Percentiles rank a stretch among this genome's conserved stretches.
These are phyloP conservation scores for Hemileia vastatrix DNA, from an alignment of 1,284 basidiomycete genomes.

Conservation along the genomic window DNA sequence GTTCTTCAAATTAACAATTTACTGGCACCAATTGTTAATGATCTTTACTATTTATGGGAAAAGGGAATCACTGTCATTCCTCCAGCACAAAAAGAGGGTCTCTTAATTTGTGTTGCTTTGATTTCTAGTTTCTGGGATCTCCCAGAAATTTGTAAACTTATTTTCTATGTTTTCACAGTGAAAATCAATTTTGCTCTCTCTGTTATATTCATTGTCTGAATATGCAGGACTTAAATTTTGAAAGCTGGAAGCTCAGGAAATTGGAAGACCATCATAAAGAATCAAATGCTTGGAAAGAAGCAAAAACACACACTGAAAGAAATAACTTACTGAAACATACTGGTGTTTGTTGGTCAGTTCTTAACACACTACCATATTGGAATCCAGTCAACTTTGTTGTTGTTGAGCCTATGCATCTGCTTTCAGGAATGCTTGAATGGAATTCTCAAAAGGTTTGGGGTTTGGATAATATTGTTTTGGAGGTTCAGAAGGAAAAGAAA, in stretches of 20 bases:
- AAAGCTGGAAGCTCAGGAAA: background rate
- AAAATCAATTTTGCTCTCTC: background rate
- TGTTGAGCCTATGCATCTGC: constrained; percentile 7
- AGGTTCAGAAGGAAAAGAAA: background rate
- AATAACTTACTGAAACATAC: background rate
- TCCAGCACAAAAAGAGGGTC: background rate
- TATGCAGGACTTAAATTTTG: background rate
- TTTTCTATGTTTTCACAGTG: background rate
- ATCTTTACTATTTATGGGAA: background rate
- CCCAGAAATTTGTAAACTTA: constrained; percentile 4
- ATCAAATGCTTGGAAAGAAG: background rate
- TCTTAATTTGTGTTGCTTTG: background rate
- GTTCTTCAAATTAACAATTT: constrained; percentile 8
- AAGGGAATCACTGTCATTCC: background rate
- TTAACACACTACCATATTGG: constrained; percentile 8
- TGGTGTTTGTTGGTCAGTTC: constrained; percentile 5
- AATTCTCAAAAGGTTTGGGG: constrained; percentile 1
- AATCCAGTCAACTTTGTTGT: background rate
- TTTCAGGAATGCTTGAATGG: constrained; percentile 10
- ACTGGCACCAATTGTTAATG: background rate
- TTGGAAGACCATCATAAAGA: background rate
- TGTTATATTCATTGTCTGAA: constrained; percentile 1
- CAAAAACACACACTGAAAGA: background rate
- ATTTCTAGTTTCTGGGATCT: constrained; percentile 6
- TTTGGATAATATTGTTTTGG: background rate